Evolutionary conservation across 305 asterid genomes (phyloP), one percentile per base, ranked within the genome.

Genomic region (Ruellia speciosa): DNA sequence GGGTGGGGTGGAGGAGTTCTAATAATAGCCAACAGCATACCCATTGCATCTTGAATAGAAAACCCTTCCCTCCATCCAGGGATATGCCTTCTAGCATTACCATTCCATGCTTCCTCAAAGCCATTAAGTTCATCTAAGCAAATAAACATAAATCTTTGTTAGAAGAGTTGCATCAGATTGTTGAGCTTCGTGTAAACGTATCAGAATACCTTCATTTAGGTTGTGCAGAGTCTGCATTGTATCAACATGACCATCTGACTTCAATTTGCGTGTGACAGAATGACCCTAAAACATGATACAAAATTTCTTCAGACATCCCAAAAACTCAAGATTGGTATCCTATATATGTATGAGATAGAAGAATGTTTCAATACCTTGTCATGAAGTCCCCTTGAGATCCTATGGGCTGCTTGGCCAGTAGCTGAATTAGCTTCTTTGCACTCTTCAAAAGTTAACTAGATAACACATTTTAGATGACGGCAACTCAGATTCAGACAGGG

Each of bases 221-320:
- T 88, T 92, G 79, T 88, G 96, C 70, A 92, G 70, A 33, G 84
- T 79, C 70, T 92, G 98, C 84, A 78, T 79, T n/a, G 82, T 80
- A 56, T 84, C 95, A 57, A 88, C 95, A 49, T 77, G 80, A 50
- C 98, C 96, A 72, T 83, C 93, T 20, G 96, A 69, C 40, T 77
- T 78, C 80, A 88, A 74, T 53, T 92, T 82, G 73, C 96, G 75
- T 33, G 74, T 50, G 47, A 88, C 78, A 55, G 95, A 77, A 77
- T 88, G 98, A 54, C 98, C 98, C 96, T 92, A 59, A 4, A 68
- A 66, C 33, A 68, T 34, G 16, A 48, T 41, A 5, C 18, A 48
- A 49, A 70, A 31, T 60, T 64, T 55, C 16, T 9, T 19, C 45
- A 64, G 56, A 51, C 18, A 63, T 33, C 54, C 56, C 39, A 64